phyloP scores from a whole-genome alignment of 2,329 filamentous ascomycete species.

The Metarhizium humberi region DNA sequence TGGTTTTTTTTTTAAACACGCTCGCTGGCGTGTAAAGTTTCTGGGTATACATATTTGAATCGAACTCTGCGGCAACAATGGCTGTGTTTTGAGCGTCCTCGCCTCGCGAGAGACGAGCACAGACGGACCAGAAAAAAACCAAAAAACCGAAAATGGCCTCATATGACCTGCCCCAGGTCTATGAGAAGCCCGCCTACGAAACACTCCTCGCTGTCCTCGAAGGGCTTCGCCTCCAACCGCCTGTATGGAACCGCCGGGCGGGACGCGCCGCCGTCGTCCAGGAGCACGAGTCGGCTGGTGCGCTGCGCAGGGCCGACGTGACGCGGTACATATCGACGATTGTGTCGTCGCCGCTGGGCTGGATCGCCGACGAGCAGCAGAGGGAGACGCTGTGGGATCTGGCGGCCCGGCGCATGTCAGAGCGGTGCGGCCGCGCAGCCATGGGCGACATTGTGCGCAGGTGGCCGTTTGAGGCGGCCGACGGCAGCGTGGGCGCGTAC shows the following conservation, averaged over 20 bases:
- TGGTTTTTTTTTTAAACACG: no score
- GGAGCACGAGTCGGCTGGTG: conserved; percentile 30
- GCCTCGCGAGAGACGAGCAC: neutral
- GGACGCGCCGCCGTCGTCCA: conserved; percentile 21
- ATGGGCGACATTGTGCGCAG: conserved; percentile 48
- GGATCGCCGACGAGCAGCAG: conserved; percentile 56
- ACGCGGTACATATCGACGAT: conserved; percentile 61
- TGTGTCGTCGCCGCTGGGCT: conserved; percentile 55
- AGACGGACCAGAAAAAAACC: neutral
- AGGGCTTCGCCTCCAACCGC: conserved; percentile 56
- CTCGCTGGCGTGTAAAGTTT: no score
- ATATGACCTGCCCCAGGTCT: conserved; percentile 70
- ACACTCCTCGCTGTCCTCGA: conserved; percentile 58
- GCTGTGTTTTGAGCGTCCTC: no score
- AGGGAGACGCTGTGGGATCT: conserved; percentile 66
- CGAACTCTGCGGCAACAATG: no score
- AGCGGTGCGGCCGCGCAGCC: conserved; percentile 67
- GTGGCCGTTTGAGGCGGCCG: conserved; percentile 37
- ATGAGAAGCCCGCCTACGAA: conserved; percentile 60
- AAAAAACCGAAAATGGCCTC: conserved; percentile 4
- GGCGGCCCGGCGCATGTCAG: conserved; percentile 71
- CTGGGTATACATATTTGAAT: no score
- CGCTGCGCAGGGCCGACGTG: conserved; percentile 38
- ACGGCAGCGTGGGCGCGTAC: conserved; percentile 12
- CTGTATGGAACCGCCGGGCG: conserved; percentile 48